phyloP scores from a whole-genome alignment of 495 filamentous ascomycete species.

The Penicillium riverlandense region DNA sequence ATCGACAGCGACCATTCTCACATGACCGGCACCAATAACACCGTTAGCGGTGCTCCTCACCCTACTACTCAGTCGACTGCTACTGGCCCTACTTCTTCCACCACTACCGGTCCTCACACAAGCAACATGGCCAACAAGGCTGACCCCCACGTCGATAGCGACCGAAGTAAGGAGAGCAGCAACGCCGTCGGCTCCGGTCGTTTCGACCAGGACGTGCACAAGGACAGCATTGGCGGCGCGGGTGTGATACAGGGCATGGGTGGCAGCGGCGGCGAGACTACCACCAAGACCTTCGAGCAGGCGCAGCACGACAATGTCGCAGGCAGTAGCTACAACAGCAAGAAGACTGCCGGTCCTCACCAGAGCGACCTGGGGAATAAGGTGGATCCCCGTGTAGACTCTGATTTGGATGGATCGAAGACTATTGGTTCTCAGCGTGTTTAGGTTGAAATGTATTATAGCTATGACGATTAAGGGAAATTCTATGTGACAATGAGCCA shows the following conservation, averaged over 20 bases:
- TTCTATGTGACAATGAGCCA: too few species aligned
- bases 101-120: constrained; percentile 35
- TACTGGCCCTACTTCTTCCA: constrained; percentile 15
- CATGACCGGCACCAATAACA: background rate
- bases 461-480: background rate
- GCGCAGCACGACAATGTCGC: constrained; percentile 5
- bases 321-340: constrained; percentile 18
- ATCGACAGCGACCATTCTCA: constrained; percentile 9
- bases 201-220: constrained; percentile 11
- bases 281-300: constrained; percentile 16
- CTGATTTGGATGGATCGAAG: constrained; percentile 13
- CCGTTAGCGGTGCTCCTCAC: too few species aligned
- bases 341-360: constrained; percentile 25
- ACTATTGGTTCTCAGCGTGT: constrained; percentile 11
- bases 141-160: constrained; percentile 45
- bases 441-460: constrained; percentile 5
- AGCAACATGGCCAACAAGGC: constrained; percentile 38
- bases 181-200: background rate
- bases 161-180: constrained; percentile 26
- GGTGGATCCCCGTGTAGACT: constrained; percentile 33
- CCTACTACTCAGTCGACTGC: constrained; percentile 2
- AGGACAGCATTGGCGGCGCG: constrained; percentile 8
- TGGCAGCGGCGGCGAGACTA: constrained; percentile 5
- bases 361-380: constrained; percentile 49
- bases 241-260: constrained; percentile 6